phyloP scores from a whole-genome alignment of 225 moss, liverwort and hornwort species.

The Ulota crispa region DNA sequence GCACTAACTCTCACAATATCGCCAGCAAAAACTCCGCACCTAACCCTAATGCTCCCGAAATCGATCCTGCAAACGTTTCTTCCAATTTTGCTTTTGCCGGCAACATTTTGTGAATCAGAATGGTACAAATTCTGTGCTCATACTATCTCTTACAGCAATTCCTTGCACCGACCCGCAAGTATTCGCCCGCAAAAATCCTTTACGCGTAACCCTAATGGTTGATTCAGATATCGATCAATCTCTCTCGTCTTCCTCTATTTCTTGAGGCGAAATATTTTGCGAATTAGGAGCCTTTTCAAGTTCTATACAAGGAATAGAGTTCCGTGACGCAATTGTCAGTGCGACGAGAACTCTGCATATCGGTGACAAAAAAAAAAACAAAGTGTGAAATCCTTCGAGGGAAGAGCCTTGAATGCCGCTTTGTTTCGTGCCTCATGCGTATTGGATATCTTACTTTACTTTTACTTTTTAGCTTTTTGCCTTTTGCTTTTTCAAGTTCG shows the following conservation, averaged over 20 bases:
- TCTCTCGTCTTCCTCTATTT: neutral
- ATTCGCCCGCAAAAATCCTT: neutral
- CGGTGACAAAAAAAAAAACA: no score
- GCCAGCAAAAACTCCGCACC: neutral
- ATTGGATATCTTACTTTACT: neutral
- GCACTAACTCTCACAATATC: neutral
- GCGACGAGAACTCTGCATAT: neutral
- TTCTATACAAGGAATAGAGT: neutral
- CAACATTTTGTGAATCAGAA: no score
- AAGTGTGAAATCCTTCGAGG: neutral
- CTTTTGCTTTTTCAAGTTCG: neutral
- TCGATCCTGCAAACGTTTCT: neutral
- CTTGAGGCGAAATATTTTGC: neutral
- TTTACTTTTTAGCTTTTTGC: slow-evolving; percentile 10
- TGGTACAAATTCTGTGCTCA: neutral
- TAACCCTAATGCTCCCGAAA: slow-evolving; percentile 18
- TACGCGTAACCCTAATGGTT: slow-evolving; percentile 14
- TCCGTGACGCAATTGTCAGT: neutral
- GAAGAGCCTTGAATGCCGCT: neutral
- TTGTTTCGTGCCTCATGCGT: slow-evolving; percentile 11
- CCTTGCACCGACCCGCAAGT: neutral
- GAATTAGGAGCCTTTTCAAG: neutral
- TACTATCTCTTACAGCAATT: neutral
- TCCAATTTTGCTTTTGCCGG: neutral
- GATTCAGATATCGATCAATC: neutral